phyloP scores from a whole-genome alignment of 768 basidiomycete genomes.

The Candolleomyces efflorescens region DNA sequence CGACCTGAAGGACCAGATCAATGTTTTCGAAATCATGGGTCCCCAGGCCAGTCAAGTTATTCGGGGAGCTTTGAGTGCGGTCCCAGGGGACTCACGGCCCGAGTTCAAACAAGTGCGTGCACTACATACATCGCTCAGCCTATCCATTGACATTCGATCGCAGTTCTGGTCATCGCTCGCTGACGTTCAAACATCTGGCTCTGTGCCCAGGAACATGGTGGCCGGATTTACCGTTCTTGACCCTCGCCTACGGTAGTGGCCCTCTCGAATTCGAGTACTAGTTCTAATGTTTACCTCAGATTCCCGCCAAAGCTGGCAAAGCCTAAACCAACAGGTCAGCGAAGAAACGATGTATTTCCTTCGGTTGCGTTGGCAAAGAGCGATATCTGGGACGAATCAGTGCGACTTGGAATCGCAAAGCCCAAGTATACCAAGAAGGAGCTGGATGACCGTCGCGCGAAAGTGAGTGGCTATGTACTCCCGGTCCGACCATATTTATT shows the following conservation, averaged over 20 bases:
- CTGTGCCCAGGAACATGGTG: constrained; percentile 69
- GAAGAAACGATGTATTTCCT: constrained; percentile 42
- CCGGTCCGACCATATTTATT: not conserved
- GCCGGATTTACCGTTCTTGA: constrained; percentile 80
- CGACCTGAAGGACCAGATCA: constrained; percentile 68
- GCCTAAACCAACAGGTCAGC: constrained; percentile 24
- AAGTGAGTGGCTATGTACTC: constrained; percentile 38
- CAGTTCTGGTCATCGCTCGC: constrained; percentile 69
- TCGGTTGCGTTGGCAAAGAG: constrained; percentile 55
- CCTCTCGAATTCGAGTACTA: not conserved
- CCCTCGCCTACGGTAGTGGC: constrained; percentile 73
- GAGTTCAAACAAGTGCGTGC: constrained; percentile 55
- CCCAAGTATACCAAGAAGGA: constrained; percentile 80
- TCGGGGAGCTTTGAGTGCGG: constrained; percentile 55
- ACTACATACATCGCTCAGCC: not conserved
- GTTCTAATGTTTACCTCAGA: constrained; percentile 32
- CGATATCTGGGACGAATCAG: constrained; percentile 67
- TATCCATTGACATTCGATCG: not conserved
- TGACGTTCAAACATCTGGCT: constrained; percentile 59
- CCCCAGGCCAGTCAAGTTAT: constrained; percentile 76
- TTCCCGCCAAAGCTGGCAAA: constrained; percentile 82
- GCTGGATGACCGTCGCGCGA: constrained; percentile 74
- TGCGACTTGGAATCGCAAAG: constrained; percentile 47
- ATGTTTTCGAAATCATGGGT: constrained; percentile 88
- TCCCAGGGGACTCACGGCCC: constrained; percentile 40